Conservation (phyloP, 805 yeast species). For the Starmerella cellae region DNA sequence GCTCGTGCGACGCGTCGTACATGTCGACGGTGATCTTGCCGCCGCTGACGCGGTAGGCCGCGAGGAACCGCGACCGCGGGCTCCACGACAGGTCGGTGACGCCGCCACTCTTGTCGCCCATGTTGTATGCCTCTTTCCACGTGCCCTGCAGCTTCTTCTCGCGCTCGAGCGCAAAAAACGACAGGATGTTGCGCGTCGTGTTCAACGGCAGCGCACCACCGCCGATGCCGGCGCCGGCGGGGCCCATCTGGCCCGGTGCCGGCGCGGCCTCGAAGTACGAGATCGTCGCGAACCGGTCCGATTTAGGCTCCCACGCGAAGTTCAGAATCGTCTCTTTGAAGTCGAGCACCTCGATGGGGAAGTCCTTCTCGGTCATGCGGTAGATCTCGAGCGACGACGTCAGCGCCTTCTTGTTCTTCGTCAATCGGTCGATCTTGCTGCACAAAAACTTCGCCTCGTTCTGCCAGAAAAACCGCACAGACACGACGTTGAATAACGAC, state of each 20-base stretch:
- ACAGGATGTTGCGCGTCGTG: slow-evolving; percentile 37
- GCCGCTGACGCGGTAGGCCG: slow-evolving; percentile 35
- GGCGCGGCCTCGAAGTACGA: slow-evolving; percentile 37
- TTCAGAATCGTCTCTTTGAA: slow-evolving; percentile 75
- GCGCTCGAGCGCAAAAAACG: slow-evolving; percentile 75
- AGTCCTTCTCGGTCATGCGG: slow-evolving; percentile 71
- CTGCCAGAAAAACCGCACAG: slow-evolving; percentile 90
- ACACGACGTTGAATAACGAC: slow-evolving; percentile 87
- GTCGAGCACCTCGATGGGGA: slow-evolving; percentile 91
- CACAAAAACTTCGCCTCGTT: slow-evolving; percentile 69
- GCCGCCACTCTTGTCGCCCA: slow-evolving; percentile 54
- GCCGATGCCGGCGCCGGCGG: slow-evolving; percentile 1
- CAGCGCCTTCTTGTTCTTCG: slow-evolving; percentile 83
- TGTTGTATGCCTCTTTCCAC: slow-evolving; percentile 48
- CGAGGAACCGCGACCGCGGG: slow-evolving; percentile 80
- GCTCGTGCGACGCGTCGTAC: slow-evolving; percentile 69
- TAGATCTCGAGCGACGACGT: slow-evolving; percentile 88
- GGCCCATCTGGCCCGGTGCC: slow-evolving; percentile 21
- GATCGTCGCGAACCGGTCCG: slow-evolving; percentile 73
- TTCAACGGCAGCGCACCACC: slow-evolving; percentile 16
- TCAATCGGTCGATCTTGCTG: slow-evolving; percentile 92
- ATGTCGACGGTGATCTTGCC: slow-evolving; percentile 53
- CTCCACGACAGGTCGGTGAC: slow-evolving; percentile 59
- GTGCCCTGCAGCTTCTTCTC: slow-evolving; percentile 36
- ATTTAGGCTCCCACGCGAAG: slow-evolving; percentile 92